phyloP scores from a whole-genome alignment of 805 yeast genomes.

The Torulaspora quercuum region DNA sequence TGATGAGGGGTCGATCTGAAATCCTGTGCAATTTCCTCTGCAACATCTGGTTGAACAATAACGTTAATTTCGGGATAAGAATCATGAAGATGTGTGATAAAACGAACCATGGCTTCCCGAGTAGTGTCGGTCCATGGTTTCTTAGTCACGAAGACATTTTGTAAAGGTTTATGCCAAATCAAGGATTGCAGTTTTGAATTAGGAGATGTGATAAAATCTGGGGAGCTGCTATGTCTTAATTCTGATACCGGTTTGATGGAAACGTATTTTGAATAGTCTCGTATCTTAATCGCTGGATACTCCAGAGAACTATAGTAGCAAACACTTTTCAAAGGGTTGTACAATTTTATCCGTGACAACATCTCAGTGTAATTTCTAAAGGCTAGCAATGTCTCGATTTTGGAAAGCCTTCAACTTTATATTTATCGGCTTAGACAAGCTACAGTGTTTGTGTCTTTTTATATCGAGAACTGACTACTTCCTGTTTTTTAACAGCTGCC shows the following conservation, averaged over 20 bases:
- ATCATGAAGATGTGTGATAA: constrained; percentile 57
- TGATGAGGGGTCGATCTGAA: constrained; percentile 26
- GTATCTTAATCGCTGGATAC: constrained; percentile 18
- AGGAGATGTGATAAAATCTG: constrained; percentile 53
- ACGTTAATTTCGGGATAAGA: constrained; percentile 71
- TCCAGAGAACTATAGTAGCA: constrained; percentile 17
- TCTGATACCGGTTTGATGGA: constrained; percentile 32
- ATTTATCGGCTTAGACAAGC: too few relatives aligned
- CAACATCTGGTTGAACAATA: constrained; percentile 70
- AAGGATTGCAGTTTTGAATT: constrained; percentile 60
- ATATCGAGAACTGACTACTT: too few relatives aligned
- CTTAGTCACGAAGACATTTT: constrained; percentile 75
- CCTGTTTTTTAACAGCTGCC: too few relatives aligned
- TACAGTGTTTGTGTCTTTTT: too few relatives aligned
- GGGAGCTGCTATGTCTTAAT: constrained; percentile 37
- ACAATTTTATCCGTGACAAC: constrained; percentile 3
- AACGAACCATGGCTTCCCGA: constrained; percentile 58
- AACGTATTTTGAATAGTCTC: constrained; percentile 28
- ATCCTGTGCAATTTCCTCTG: constrained; percentile 54
- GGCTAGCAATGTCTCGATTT: neutral
- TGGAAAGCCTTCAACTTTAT: neutral
- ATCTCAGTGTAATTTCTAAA: neutral
- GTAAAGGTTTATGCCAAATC: constrained; percentile 68
- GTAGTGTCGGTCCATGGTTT: constrained; percentile 76
- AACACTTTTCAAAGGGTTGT: constrained; percentile 6